These are phyloP conservation scores for Hevea brasiliensis DNA, from an alignment of 345 rosid species.

Conservation along the genomic window DNA sequence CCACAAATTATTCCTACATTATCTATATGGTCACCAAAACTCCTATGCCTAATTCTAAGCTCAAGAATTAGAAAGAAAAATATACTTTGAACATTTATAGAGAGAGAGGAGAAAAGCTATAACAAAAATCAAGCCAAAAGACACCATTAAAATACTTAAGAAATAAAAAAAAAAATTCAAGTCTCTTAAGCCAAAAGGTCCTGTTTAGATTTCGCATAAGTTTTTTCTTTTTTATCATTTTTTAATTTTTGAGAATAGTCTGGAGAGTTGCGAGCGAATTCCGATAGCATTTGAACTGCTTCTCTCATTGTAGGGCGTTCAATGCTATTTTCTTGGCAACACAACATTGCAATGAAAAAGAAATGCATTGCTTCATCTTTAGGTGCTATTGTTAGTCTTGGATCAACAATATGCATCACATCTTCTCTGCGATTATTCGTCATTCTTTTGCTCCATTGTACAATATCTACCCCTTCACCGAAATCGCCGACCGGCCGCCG, in stretches of 20 bases:
- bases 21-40: slow-evolving; percentile 21
- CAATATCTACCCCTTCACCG: slow-evolving; percentile 88
- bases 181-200: slow-evolving; percentile 7
- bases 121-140: slow-evolving; percentile 20
- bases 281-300: slow-evolving; percentile 86
- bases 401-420: slow-evolving; percentile 56
- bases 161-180: neutral
- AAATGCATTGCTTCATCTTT: slow-evolving; percentile 70
- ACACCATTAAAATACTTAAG: slow-evolving; percentile 7
- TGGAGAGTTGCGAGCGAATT: slow-evolving; percentile 4
- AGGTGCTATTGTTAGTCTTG: slow-evolving; percentile 53
- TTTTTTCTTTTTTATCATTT: slow-evolving; percentile 19
- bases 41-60: slow-evolving; percentile 14
- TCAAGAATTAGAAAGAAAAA: slow-evolving; percentile 1
- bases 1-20: slow-evolving; percentile 26
- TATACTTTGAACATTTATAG: slow-evolving; percentile 26
- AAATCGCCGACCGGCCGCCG: slow-evolving; percentile 78
- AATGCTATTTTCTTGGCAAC: slow-evolving; percentile 84
- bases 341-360: slow-evolving; percentile 81
- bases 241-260: slow-evolving; percentile 16
- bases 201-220: slow-evolving; percentile 20
- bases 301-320: slow-evolving; percentile 96
- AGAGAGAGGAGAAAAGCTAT: neutral
- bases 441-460: slow-evolving; percentile 71
- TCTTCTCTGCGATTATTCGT: slow-evolving; percentile 67